Evolutionary conservation across 495 filamentous ascomycete species (phyloP).

Genomic region (Zalerion maritima): DNA sequence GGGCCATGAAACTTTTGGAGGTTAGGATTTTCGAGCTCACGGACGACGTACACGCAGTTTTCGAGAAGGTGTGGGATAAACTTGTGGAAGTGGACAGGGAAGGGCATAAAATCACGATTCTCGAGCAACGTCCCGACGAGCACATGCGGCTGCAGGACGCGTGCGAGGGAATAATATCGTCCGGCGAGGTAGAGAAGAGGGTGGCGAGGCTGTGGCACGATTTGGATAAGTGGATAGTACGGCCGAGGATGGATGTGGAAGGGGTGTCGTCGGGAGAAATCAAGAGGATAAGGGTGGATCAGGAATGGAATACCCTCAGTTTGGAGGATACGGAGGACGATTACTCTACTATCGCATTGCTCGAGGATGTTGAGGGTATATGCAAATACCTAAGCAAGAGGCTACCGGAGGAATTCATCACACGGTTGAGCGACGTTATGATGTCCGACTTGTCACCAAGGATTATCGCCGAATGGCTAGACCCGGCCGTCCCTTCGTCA

Average conservation of each 20-base stretch:
- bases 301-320: slow-evolving; percentile 4
- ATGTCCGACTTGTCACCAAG: slow-evolving; percentile 50
- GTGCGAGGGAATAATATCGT: slow-evolving; percentile 32
- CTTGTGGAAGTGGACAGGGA: slow-evolving; percentile 42
- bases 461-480: slow-evolving; percentile 58
- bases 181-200: slow-evolving; percentile 35
- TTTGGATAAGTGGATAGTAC: slow-evolving; percentile 32
- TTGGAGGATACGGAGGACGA: no score
- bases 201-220: slow-evolving; percentile 35
- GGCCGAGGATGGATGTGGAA: slow-evolving; percentile 31
- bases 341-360: no score
- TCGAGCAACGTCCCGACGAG: slow-evolving; percentile 23
- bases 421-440: slow-evolving; percentile 48
- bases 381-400: slow-evolving; percentile 48
- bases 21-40: slow-evolving; percentile 38
- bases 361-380: slow-evolving; percentile 44
- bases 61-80: slow-evolving; percentile 39
- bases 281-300: no score
- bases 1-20: slow-evolving; percentile 31
- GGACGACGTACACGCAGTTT: slow-evolving; percentile 40
- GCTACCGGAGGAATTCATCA: slow-evolving; percentile 48
- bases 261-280: slow-evolving; percentile 12
- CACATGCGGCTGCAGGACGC: slow-evolving; percentile 30
- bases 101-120: slow-evolving; percentile 32
- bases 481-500: slow-evolving; percentile 57